A percentile compares a stretch with the other conserved stretches of the same genome.
These are phyloP conservation scores for Cordyceps pruinosa DNA, from an alignment of 2,329 filamentous ascomycete genomes.

Conservation along the genomic window DNA sequence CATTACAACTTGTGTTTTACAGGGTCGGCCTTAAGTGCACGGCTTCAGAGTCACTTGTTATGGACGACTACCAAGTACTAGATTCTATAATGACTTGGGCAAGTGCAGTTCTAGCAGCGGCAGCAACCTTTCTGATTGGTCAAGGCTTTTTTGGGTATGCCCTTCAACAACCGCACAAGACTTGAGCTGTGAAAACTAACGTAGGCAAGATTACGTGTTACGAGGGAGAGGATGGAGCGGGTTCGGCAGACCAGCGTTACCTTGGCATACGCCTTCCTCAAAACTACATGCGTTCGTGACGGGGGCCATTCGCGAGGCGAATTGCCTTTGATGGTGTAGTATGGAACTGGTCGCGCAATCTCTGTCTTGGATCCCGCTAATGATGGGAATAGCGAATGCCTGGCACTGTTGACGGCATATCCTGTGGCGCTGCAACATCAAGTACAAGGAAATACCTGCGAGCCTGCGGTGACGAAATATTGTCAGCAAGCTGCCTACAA, in stretches of 20 bases:
- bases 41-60: neutral
- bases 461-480: slow-evolving; percentile 20
- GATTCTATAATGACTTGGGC: slow-evolving; percentile 6
- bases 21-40: neutral
- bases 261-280: slow-evolving; percentile 20
- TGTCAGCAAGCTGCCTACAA: slow-evolving; percentile 17
- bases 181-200: slow-evolving; percentile 2
- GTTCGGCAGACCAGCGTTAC: slow-evolving; percentile 16
- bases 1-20: neutral
- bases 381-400: slow-evolving; percentile 20
- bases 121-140: slow-evolving; percentile 15
- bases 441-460: slow-evolving; percentile 19
- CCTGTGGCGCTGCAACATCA: slow-evolving; percentile 22
- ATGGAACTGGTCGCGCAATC: neutral
- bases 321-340: slow-evolving; percentile 21
- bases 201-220: slow-evolving; percentile 13
- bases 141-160: slow-evolving; percentile 20
- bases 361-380: neutral
- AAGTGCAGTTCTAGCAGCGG: slow-evolving; percentile 11
- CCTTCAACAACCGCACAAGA: no score
- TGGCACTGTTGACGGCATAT: slow-evolving; percentile 21
- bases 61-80: neutral
- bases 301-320: slow-evolving; percentile 3
- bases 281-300: slow-evolving; percentile 11
- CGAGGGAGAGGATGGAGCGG: slow-evolving; percentile 20